These are phyloP conservation scores for Phytophthora multivora DNA, from an alignment of 352 stramenopile genomes.

Conservation along the genomic window DNA sequence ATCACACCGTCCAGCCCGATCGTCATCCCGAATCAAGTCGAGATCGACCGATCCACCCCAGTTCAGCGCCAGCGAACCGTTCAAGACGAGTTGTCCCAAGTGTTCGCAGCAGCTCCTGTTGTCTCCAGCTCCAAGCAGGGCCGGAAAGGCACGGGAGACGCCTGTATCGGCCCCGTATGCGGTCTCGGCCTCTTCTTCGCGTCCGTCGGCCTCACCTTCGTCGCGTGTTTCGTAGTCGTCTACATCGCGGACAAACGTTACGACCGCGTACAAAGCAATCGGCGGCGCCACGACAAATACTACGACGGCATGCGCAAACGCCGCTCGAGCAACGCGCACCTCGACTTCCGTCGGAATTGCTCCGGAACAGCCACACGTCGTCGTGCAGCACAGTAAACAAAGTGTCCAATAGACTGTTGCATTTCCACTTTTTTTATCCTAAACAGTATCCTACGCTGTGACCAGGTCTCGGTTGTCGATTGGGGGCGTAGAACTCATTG, in stretches of 20 bases:
- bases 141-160: constrained; percentile 32
- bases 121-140: constrained; percentile 22
- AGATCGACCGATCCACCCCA: not conserved
- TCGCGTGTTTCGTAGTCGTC: constrained; percentile 40
- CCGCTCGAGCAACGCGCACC: constrained; percentile 18
- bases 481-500: constrained; percentile 3
- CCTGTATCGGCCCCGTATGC: constrained; percentile 43
- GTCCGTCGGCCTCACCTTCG: constrained; percentile 39
- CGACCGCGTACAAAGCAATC: constrained; percentile 26
- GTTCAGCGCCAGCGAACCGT: constrained; percentile 19
- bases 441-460: constrained; percentile 7
- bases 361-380: constrained; percentile 15
- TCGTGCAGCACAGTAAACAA: constrained; percentile 19
- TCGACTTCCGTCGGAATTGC: constrained; percentile 25
- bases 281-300: constrained; percentile 26
- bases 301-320: constrained; percentile 26
- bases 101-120: constrained; percentile 16
- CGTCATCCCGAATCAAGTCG: constrained; percentile 1
- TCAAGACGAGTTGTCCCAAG: constrained; percentile 27
- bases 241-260: constrained; percentile 45
- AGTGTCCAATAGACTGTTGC: not conserved
- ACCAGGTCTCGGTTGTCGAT: constrained; percentile 21
- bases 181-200: constrained; percentile 49
- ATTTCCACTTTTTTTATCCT: not conserved
- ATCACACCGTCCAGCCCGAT: constrained; percentile 21